Evolutionary conservation across 192 early-diverging fungal species (phyloP).

Genomic region (Coemansia sp.): DNA sequence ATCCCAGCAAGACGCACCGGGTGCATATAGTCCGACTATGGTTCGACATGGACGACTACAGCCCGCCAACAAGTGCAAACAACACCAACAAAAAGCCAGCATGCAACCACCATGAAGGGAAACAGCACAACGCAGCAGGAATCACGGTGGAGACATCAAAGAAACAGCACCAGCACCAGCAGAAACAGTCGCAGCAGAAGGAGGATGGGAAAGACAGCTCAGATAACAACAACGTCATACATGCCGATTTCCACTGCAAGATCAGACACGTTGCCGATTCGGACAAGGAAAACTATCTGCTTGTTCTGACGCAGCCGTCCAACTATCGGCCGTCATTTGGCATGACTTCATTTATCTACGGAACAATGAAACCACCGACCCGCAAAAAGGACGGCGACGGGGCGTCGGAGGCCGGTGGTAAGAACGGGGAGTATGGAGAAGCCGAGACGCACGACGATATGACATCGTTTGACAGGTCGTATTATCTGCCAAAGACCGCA

Average conservation of each 20-base stretch:
- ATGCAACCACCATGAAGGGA: not conserved
- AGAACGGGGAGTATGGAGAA: not conserved
- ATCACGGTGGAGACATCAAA: constrained; percentile 5
- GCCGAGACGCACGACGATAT: not conserved
- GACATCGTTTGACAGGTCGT: constrained; percentile 28
- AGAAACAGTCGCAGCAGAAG: too few relatives aligned
- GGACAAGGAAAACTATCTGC: constrained; percentile 48
- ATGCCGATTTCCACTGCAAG: constrained; percentile 28
- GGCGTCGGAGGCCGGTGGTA: not conserved
- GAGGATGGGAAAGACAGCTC: not conserved
- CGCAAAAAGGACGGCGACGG: not conserved
- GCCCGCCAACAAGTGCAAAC: not conserved
- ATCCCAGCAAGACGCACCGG: constrained; percentile 49
- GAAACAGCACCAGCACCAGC: constrained; percentile 8
- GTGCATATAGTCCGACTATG: constrained; percentile 47
- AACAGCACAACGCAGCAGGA: not conserved
- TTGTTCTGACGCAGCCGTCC: constrained; percentile 34
- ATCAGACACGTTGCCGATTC: constrained; percentile 47
- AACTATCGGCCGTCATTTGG: constrained; percentile 48
- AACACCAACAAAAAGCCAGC: constrained; percentile 5
- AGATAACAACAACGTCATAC: not conserved
- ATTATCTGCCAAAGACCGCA: constrained; percentile 42
- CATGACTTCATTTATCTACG: constrained; percentile 42
- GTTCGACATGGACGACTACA: constrained; percentile 33
- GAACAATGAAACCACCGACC: constrained; percentile 13